Base-by-base conservation (phyloP, 2,329 filamentous ascomycete species). In the Dactylellina haptotyla region DNA sequence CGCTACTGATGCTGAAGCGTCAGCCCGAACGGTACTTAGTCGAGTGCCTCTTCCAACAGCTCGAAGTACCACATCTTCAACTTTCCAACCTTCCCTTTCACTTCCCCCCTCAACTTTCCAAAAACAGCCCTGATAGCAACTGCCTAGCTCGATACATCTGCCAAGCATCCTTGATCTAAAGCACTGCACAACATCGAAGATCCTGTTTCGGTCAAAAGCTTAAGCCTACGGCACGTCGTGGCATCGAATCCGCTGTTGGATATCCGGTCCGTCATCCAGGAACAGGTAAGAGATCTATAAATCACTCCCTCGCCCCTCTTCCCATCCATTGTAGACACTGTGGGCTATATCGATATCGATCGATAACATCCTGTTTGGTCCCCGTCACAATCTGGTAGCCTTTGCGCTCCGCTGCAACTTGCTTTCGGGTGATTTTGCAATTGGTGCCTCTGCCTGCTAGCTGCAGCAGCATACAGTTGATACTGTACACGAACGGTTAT, bases 401-500 rank as follows among this genome's bases (percentile, higher is more conserved):
- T 58, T n/a, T 41, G 46, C 57, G 50, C 61, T 65, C 14, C 25
- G 25, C 26, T 66, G 62, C 62, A 58, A 37, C 62, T 43, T 53
- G 58, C 34, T 41, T 46, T 30, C 58, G n/a, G 45, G 45, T 62
- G 57, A 50, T 18, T 39, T 41, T 18, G 25, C 25, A 34, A 45
- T 45, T 32, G 46, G 30, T 51, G 30, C 34, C 32, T 14, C 45
- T 16, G 37, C 4, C 45, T 43, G n/a, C n/a, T n/a, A n/a, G n/a
- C n/a, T n/a, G n/a, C n/a, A n/a, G 39, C 39, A 43, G 8, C 8
- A 9, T 43, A 14, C n/a, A n/a, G n/a, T n/a, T n/a, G n/a, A n/a
- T n/a, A n/a, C n/a, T n/a, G n/a, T n/a, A n/a, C n/a, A n/a, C n/a
- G n/a, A n/a, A n/a, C n/a, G n/a, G n/a, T n/a, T n/a, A n/a, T n/a